Percentiles rank a stretch among this genome's conserved stretches.
Evolutionary conservation across 169 alveolate species (phyloP).

Genomic region (Miamiensis avidus): DNA sequence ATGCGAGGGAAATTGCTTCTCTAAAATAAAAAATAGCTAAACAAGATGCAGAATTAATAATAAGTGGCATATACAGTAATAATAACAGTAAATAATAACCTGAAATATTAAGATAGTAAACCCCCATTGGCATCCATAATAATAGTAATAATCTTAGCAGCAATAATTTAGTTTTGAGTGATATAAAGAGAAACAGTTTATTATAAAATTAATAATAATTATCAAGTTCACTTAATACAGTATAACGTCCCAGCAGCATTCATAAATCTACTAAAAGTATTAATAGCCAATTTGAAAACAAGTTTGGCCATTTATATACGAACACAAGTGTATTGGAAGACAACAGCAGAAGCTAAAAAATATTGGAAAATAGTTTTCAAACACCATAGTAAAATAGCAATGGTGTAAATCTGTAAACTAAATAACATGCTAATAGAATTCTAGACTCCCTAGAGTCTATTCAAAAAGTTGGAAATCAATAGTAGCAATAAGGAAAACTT

Average conservation of each 20-base stretch:
- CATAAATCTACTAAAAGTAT: no score
- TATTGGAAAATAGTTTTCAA: neutral
- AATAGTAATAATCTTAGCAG: neutral
- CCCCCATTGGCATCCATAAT: neutral
- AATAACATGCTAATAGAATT: neutral
- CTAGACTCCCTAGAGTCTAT: no score
- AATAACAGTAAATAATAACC: no score
- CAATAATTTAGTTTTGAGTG: neutral
- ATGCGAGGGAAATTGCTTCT: neutral
- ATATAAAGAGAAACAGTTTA: neutral
- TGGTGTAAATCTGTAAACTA: neutral
- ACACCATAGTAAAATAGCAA: neutral
- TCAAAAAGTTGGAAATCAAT: neutral
- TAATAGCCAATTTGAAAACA: neutral
- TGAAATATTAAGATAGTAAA: neutral
- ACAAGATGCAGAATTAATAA: neutral
- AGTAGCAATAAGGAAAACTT: neutral
- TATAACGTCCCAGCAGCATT: neutral
- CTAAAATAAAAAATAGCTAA: neutral
- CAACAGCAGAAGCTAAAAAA: neutral
- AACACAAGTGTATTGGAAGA: neutral
- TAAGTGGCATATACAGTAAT: no score
- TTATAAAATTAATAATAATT: no score
- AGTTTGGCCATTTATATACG: neutral
- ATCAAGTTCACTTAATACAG: neutral